Conservation (phyloP, 1,284 basidiomycete genomes). For the Puccinia triticina region DNA sequence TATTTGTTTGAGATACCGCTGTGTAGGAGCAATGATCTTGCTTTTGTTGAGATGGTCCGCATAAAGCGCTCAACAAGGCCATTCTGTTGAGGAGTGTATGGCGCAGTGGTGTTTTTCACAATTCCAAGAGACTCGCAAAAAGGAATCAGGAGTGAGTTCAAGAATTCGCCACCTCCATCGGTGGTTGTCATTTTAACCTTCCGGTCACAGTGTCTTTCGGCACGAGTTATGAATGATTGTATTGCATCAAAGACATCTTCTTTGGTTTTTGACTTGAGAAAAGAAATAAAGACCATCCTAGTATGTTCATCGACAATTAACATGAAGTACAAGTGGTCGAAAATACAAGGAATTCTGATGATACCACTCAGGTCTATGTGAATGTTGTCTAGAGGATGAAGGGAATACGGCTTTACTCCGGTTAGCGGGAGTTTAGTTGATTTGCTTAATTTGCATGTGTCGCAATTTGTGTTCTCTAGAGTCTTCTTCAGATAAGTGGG, state of each 20-base stretch:
- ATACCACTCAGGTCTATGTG: too few relatives aligned
- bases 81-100: constrained; percentile 25
- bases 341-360: too few relatives aligned
- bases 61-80: neutral
- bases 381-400: neutral
- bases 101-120: neutral
- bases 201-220: too few relatives aligned
- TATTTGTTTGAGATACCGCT: neutral
- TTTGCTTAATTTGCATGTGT: neutral
- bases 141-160: too few relatives aligned
- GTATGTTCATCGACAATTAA: neutral
- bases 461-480: neutral
- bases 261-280: constrained; percentile 21
- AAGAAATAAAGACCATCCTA: too few relatives aligned
- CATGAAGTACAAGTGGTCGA: constrained; percentile 1
- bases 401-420: neutral
- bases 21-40: neutral
- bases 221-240: too few relatives aligned
- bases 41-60: too few relatives aligned
- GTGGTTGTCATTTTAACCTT: too few relatives aligned
- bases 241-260: neutral
- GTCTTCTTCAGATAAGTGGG: neutral
- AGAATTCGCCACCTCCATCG: too few relatives aligned
- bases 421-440: neutral
- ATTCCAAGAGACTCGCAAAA: neutral